A percentile compares a stretch with the other conserved stretches of the same genome.
phyloP scores from a whole-genome alignment of 208 protist species.

The Acanthamoeba divionensis region DNA sequence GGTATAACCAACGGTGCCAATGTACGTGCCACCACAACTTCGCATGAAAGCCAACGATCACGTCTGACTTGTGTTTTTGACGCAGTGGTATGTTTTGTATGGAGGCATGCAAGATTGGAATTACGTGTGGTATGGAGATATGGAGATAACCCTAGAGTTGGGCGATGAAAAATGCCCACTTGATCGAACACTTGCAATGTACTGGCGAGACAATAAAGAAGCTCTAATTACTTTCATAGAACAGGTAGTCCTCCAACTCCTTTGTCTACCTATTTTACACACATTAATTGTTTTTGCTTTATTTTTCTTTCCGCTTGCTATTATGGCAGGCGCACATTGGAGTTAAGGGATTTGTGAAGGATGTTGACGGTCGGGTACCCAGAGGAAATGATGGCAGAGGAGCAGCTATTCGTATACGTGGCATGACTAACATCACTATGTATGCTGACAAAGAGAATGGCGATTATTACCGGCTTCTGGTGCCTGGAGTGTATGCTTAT shows the following conservation, averaged over 20 bases:
- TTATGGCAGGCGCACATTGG: background rate
- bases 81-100: slow-evolving; percentile 64
- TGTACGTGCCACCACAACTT: background rate
- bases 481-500: background rate
- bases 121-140: slow-evolving; percentile 61
- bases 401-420: background rate
- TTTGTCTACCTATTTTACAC: background rate
- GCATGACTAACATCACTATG: background rate
- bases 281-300: too few species aligned
- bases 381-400: too few species aligned
- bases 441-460: background rate
- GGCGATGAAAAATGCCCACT: slow-evolving; percentile 41
- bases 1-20: slow-evolving; percentile 70
- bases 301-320: background rate
- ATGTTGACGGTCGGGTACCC: background rate
- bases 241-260: background rate
- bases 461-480: slow-evolving; percentile 33
- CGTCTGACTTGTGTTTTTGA: background rate
- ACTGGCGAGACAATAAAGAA: slow-evolving; percentile 2
- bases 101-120: slow-evolving; percentile 74
- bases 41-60: background rate
- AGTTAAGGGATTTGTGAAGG: background rate
- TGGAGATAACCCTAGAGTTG: slow-evolving; percentile 71
- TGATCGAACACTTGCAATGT: background rate
- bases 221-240: slow-evolving; percentile 17